Percentiles rank a stretch among this genome's conserved stretches.
Evolutionary conservation across 768 basidiomycete genomes (phyloP).

Genomic region (Psilocybe azurescens): DNA sequence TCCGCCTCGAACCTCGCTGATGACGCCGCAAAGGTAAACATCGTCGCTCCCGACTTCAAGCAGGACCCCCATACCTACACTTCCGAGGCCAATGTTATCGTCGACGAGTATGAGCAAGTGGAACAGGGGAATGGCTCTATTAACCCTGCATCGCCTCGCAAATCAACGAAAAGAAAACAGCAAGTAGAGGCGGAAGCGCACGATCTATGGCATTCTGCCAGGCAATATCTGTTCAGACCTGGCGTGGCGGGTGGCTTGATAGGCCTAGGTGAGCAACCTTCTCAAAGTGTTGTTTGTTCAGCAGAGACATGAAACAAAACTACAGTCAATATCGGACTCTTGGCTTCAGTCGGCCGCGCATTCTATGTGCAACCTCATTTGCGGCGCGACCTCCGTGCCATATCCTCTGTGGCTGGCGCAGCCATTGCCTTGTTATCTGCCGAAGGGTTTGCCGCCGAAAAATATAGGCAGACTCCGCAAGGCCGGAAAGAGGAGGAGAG

Average conservation of each 20-base stretch:
- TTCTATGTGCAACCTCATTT: conserved; percentile 68
- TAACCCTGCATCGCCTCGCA: conserved; percentile 13
- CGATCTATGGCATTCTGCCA: conserved; percentile 56
- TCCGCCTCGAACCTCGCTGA: conserved; percentile 45
- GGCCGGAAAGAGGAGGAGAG: conserved; percentile 61
- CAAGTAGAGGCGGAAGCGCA: conserved; percentile 56
- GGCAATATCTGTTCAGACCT: conserved; percentile 63
- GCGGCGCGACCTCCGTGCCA: conserved; percentile 57
- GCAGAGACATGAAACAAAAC: background rate
- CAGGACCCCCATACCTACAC: conserved; percentile 46
- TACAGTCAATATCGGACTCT: conserved; percentile 73
- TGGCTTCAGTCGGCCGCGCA: conserved; percentile 64
- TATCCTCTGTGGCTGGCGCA: conserved; percentile 59
- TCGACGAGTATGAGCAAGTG: background rate
- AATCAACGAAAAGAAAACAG: conserved; percentile 40
- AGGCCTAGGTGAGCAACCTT: conserved; percentile 60
- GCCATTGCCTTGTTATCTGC: conserved; percentile 61
- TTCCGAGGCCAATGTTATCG: conserved; percentile 22
- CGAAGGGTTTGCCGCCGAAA: conserved; percentile 69
- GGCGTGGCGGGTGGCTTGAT: conserved; percentile 75
- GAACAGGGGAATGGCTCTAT: background rate
- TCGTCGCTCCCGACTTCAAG: conserved; percentile 58
- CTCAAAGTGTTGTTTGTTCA: background rate
- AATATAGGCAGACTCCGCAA: conserved; percentile 60
- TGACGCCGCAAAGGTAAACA: conserved; percentile 57